phyloP scores from a whole-genome alignment of 768 basidiomycete genomes.

The Podaxis sp. region DNA sequence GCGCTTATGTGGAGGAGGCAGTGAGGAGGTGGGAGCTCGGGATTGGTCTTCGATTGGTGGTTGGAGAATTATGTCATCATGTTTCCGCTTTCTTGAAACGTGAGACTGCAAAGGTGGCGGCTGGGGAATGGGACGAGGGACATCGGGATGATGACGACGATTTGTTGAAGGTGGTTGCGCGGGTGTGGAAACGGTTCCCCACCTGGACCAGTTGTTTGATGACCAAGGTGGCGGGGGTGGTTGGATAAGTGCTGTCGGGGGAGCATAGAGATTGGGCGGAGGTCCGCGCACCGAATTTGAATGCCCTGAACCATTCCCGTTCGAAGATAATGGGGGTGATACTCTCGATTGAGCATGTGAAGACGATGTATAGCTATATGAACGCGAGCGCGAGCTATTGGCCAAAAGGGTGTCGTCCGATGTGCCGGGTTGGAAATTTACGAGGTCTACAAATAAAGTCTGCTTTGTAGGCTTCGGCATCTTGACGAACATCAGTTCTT shows the following conservation, averaged over 20 bases:
- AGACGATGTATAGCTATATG: slow-evolving; percentile 8
- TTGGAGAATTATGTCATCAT: slow-evolving; percentile 33
- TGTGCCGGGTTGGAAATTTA: slow-evolving; percentile 53
- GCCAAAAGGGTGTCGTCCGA: slow-evolving; percentile 27
- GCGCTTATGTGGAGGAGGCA: slow-evolving; percentile 23
- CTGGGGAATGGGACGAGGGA: slow-evolving; percentile 2
- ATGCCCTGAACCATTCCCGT: slow-evolving; percentile 9
- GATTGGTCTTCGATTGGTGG: slow-evolving; percentile 25
- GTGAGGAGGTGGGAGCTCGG: slow-evolving; percentile 24
- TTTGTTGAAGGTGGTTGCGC: slow-evolving; percentile 44
- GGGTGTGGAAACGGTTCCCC: slow-evolving; percentile 46
- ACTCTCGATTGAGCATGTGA: slow-evolving; percentile 4
- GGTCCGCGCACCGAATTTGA: slow-evolving; percentile 16
- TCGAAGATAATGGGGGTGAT: slow-evolving; percentile 13
- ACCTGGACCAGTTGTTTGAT: slow-evolving; percentile 24
- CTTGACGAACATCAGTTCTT: slow-evolving; percentile 67
- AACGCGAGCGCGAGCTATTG: not conserved
- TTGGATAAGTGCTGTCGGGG: slow-evolving; percentile 10
- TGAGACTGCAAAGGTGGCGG: slow-evolving; percentile 33
- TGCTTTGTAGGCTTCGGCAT: slow-evolving; percentile 60
- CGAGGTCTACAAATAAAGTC: slow-evolving; percentile 74
- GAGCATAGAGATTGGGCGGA: slow-evolving; percentile 9
- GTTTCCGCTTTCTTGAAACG: slow-evolving; percentile 44
- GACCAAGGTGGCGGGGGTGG: slow-evolving; percentile 45
- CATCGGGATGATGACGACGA: slow-evolving; percentile 4